phyloP scores from a whole-genome alignment of 345 rosid genomes.

The Eucalyptus urophylla region DNA sequence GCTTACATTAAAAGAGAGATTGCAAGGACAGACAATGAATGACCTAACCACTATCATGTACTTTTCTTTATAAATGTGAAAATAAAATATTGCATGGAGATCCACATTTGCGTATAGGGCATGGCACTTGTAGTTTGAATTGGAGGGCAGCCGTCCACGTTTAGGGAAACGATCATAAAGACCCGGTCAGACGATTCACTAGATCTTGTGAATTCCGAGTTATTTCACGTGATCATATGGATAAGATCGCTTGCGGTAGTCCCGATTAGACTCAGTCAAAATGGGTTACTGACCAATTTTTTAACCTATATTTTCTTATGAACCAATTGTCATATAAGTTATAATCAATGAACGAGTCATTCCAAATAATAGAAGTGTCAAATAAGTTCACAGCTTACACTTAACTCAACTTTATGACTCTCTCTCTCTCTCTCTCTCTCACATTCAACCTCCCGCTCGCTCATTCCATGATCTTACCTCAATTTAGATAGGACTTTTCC shows the following conservation, averaged over 20 bases:
- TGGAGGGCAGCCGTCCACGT: neutral
- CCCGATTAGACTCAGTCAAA: too few relatives aligned
- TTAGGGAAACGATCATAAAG: neutral
- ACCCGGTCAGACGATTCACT: neutral
- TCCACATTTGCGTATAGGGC: neutral
- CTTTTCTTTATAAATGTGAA: neutral
- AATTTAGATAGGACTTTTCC: too few relatives aligned
- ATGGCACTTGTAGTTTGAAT: neutral
- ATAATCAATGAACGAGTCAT: too few relatives aligned
- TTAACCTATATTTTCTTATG: neutral
- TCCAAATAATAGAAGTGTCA: too few relatives aligned
- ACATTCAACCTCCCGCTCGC: rapidly evolving
- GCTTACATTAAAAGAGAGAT: neutral
- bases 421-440: rapidly evolving
- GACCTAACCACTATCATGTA: neutral
- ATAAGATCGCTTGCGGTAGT: neutral
- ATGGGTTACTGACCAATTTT: too few relatives aligned
- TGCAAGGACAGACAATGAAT: neutral
- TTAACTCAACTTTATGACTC: neutral
- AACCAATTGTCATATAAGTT: too few relatives aligned
- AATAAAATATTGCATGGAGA: neutral
- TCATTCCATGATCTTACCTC: too few relatives aligned
- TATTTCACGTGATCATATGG: neutral
- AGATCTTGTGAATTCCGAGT: neutral
- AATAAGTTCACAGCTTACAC: neutral